Percentiles rank a stretch among this genome's conserved stretches.
Evolutionary conservation across 352 stramenopile genomes (phyloP).

Genomic region (Poterioochromonas sp.): DNA sequence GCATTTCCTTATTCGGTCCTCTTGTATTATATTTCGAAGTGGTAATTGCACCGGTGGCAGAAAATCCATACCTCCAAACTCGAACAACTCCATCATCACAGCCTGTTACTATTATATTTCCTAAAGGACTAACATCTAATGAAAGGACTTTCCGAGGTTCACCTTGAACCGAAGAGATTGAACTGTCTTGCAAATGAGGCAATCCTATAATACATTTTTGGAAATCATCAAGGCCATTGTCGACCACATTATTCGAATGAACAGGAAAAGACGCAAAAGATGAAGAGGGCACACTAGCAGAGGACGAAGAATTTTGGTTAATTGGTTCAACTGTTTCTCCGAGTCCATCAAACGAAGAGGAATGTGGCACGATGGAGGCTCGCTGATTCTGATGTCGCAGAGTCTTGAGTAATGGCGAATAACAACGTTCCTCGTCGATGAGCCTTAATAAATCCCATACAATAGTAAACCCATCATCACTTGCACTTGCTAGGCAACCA

Average conservation of each 20-base stretch:
- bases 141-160: constrained; percentile 58
- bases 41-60: too few relatives aligned
- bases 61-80: constrained; percentile 60
- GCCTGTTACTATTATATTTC: constrained; percentile 77
- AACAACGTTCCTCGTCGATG: background rate
- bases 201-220: too few relatives aligned
- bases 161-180: constrained; percentile 21
- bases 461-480: constrained; percentile 76
- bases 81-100: constrained; percentile 79
- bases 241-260: too few relatives aligned
- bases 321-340: background rate
- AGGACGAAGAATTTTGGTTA: background rate
- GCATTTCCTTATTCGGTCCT: too few relatives aligned
- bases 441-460: constrained; percentile 63
- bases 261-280: too few relatives aligned
- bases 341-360: background rate
- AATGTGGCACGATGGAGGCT: background rate
- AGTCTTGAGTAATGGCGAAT: background rate
- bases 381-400: too few relatives aligned
- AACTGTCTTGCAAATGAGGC: background rate
- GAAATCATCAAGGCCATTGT: too few relatives aligned
- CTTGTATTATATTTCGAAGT: too few relatives aligned
- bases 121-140: constrained; percentile 60
- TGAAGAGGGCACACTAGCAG: background rate
- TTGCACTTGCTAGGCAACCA: constrained; percentile 76